Conservation (phyloP, 306 rosid genomes). For the Malus sylvestris region DNA sequence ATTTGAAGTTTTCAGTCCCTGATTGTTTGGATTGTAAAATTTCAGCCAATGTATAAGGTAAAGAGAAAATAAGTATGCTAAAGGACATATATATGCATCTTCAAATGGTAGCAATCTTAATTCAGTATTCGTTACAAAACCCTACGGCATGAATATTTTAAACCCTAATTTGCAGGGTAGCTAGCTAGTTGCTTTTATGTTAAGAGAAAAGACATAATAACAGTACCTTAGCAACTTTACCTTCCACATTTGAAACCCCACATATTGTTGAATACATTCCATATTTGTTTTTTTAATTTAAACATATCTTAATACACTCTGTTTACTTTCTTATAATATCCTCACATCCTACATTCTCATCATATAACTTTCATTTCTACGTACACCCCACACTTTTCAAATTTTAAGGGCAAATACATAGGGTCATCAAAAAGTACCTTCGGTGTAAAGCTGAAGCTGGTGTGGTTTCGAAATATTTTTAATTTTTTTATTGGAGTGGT, state of each 20-base stretch:
- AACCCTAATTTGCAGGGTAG: constrained; percentile 26
- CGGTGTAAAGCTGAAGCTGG: no score
- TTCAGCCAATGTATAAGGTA: background rate
- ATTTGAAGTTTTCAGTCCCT: background rate
- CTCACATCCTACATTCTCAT: no score
- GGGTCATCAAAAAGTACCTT: no score
- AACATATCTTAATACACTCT: no score
- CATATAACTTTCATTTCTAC: no score
- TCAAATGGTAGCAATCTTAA: background rate
- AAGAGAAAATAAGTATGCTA: background rate
- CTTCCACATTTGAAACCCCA: background rate
- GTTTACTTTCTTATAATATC: no score
- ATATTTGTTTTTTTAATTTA: no score
- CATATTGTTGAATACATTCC: no score
- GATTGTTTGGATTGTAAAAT: background rate
- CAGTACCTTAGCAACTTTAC: constrained; percentile 5
- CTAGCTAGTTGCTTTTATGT: background rate
- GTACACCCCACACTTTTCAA: no score
- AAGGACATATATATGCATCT: background rate
- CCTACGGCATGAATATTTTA: constrained; percentile 10
- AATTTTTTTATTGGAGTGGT: no score
- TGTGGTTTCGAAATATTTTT: no score
- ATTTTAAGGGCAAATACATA: no score
- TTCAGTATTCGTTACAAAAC: background rate
- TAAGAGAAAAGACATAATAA: background rate